These are phyloP conservation scores for Onygenales sp. DNA, from an alignment of 2,329 filamentous ascomycete species.

Conservation along the genomic window DNA sequence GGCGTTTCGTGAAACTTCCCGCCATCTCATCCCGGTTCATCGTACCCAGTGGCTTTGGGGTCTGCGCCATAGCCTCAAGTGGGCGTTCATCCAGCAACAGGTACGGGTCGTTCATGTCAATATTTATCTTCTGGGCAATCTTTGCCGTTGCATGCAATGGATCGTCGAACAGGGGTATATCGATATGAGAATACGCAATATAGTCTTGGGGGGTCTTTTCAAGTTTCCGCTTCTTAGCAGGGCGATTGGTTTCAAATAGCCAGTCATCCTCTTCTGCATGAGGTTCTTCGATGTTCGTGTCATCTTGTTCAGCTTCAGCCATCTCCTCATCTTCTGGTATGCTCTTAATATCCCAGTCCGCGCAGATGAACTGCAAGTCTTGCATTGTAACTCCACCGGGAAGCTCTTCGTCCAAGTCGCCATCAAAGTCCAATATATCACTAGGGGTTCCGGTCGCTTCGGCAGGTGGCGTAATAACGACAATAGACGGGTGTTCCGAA, in stretches of 20 bases:
- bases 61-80: slow-evolving; percentile 51
- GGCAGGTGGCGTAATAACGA: slow-evolving; percentile 35
- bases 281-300: slow-evolving; percentile 26
- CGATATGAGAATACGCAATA: slow-evolving; percentile 46
- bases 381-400: slow-evolving; percentile 63
- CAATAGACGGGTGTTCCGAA: slow-evolving; percentile 48
- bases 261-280: slow-evolving; percentile 51
- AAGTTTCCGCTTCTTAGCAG: slow-evolving; percentile 58
- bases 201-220: slow-evolving; percentile 36
- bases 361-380: slow-evolving; percentile 76
- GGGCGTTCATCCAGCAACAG: slow-evolving; percentile 74
- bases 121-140: slow-evolving; percentile 65
- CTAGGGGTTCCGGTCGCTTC: slow-evolving; percentile 41
- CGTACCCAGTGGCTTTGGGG: slow-evolving; percentile 26
- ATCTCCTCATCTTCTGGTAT: slow-evolving; percentile 31
- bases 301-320: slow-evolving; percentile 15
- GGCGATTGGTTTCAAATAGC: slow-evolving; percentile 39
- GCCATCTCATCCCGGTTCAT: slow-evolving; percentile 48
- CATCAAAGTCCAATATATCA: slow-evolving; percentile 41
- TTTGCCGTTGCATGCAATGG: slow-evolving; percentile 64
- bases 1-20: slow-evolving; percentile 61
- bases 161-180: slow-evolving; percentile 67
- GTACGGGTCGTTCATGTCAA: slow-evolving; percentile 82
- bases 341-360: slow-evolving; percentile 69
- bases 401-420: slow-evolving; percentile 48